Conservation (phyloP, 176 grass and related monocot genomes). For the Musa beccarii region DNA sequence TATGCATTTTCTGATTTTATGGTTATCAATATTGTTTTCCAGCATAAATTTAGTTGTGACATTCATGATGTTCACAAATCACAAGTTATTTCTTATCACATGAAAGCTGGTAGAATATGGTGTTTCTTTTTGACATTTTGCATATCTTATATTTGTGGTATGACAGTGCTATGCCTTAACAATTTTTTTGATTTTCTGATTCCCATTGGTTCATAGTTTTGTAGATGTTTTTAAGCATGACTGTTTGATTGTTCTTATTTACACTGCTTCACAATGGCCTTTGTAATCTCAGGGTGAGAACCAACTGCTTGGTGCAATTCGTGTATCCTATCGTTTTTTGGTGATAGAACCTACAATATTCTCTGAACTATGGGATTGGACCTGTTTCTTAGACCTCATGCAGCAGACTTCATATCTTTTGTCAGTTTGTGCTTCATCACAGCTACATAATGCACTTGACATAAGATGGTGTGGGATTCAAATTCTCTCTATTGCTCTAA, state of each 20-base stretch:
- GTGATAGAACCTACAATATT: conserved; percentile 60
- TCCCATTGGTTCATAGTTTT: too few relatives aligned
- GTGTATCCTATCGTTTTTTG: conserved; percentile 70
- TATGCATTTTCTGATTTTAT: not conserved
- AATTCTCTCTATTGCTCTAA: conserved; percentile 63
- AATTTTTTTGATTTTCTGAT: too few relatives aligned
- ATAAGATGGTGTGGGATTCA: conserved; percentile 72
- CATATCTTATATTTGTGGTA: too few relatives aligned
- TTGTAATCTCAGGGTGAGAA: conserved; percentile 50
- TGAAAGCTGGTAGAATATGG: too few relatives aligned
- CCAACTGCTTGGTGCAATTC: conserved; percentile 44
- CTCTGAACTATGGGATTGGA: conserved; percentile 79
- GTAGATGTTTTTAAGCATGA: not conserved
- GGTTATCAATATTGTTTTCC: not conserved
- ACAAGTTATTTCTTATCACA: too few relatives aligned
- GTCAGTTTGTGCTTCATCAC: conserved; percentile 25
- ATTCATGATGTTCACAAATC: too few relatives aligned
- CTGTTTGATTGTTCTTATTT: not conserved
- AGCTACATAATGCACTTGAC: conserved; percentile 33
- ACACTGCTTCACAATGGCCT: conserved; percentile 6
- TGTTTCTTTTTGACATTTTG: too few relatives aligned
- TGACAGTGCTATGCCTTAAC: too few relatives aligned
- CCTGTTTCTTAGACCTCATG: conserved; percentile 68
- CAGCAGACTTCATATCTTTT: conserved; percentile 35
- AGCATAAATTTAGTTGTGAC: too few relatives aligned